Conservation (phyloP, 2,329 filamentous ascomycete genomes). For the Botrytis cinerea region DNA sequence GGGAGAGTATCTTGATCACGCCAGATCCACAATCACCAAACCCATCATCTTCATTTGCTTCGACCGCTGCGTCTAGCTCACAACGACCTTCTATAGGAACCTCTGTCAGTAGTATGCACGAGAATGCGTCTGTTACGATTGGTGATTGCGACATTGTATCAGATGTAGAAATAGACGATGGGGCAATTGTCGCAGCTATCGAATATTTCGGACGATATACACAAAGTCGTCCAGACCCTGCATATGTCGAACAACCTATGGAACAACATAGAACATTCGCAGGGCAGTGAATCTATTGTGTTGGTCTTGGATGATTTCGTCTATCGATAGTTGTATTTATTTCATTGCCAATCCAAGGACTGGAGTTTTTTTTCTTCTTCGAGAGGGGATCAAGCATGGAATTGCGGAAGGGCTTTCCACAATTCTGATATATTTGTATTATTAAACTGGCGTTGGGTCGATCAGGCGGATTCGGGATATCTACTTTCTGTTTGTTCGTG, state of each 20-base stretch:
- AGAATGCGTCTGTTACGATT: constrained; percentile 26
- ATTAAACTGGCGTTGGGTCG: constrained; percentile 7
- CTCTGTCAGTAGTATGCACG: constrained; percentile 37
- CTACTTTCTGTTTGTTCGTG: neutral
- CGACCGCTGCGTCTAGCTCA: constrained; percentile 36
- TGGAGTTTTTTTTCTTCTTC: neutral
- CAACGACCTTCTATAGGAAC: constrained; percentile 35
- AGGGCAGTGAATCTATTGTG: neutral
- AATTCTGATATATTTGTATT: constrained; percentile 35
- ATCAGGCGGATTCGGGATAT: too few relatives aligned
- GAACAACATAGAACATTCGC: neutral
- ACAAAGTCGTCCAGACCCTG: neutral
- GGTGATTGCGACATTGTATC: constrained; percentile 36
- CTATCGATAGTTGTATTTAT: neutral
- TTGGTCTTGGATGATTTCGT: neutral
- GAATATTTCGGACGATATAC: neutral
- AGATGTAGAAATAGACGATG: neutral
- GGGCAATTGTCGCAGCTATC: neutral
- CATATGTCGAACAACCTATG: neutral
- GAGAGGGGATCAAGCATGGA: constrained; percentile 22
- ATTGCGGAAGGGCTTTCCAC: neutral
- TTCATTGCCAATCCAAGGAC: neutral
- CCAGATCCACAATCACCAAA: constrained; percentile 81
- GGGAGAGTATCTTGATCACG: constrained; percentile 81
- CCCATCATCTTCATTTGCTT: constrained; percentile 73